Percentiles rank a stretch among this genome's conserved stretches.
These are phyloP conservation scores for Cryomyces antarcticus DNA, from an alignment of 495 filamentous ascomycete genomes.

Conservation along the genomic window DNA sequence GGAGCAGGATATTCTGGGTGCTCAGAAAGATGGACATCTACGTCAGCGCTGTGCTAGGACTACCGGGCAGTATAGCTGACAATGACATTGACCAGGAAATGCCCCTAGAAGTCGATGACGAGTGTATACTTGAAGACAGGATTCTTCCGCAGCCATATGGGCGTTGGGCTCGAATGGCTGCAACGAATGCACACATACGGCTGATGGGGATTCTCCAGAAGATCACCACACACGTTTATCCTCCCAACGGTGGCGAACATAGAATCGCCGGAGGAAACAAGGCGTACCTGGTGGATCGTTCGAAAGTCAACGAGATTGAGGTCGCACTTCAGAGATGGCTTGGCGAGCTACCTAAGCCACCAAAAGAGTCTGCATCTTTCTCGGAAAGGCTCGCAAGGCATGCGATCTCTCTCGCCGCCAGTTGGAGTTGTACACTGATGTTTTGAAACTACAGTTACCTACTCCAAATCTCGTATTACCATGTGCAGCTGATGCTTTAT, in stretches of 20 bases:
- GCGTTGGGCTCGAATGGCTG: not conserved
- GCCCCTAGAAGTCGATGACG: constrained; percentile 8
- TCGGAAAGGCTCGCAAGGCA: not conserved
- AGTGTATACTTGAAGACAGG: constrained; percentile 2
- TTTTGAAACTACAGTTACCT: not conserved
- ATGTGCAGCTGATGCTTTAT: not conserved
- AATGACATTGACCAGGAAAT: constrained; percentile 11
- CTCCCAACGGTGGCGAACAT: not conserved
- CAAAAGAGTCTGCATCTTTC: too few species aligned
- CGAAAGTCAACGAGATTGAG: not conserved
- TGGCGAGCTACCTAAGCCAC: not conserved
- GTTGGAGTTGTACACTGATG: not conserved
- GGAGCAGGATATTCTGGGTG: constrained; percentile 8
- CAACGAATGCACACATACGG: not conserved
- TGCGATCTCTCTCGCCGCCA: not conserved
- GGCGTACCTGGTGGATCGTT: not conserved
- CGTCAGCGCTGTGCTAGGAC: constrained; percentile 6
- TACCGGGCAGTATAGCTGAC: constrained; percentile 5
- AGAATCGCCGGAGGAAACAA: not conserved
- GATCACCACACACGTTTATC: not conserved
- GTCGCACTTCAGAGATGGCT: not conserved
- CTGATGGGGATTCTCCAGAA: not conserved
- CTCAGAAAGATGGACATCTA: constrained; percentile 9
- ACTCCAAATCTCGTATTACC: not conserved
- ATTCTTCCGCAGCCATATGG: not conserved